Conservation (phyloP, 2,329 filamentous ascomycete genomes). For the Grosmannia penicillata region DNA sequence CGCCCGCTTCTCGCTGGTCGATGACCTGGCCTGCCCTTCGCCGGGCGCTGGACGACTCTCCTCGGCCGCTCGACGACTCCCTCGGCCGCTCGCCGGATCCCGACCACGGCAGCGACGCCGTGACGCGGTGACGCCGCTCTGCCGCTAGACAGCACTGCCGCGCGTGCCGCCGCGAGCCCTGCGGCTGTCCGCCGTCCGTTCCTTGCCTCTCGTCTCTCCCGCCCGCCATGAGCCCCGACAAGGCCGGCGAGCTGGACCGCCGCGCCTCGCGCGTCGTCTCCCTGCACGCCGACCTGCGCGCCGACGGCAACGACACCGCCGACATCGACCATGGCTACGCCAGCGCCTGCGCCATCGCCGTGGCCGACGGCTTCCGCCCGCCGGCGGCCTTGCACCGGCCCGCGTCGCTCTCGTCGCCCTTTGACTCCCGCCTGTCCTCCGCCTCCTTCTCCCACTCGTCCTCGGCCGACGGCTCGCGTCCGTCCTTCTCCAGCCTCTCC, state of each 20-base stretch:
- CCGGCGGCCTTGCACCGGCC: not conserved
- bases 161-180: too few species aligned
- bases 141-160: too few species aligned
- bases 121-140: too few species aligned
- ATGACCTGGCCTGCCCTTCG: not conserved
- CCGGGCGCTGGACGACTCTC: too few species aligned
- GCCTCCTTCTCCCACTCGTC: not conserved
- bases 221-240: too few species aligned
- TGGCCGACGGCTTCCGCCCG: conserved; percentile 10
- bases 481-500: conserved; percentile 5
- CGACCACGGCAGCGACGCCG: too few species aligned
- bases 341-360: conserved; percentile 2
- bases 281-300: conserved; percentile 1
- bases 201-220: too few species aligned
- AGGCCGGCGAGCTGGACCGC: conserved; percentile 2
- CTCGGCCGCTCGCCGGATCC: too few species aligned
- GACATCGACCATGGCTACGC: conserved; percentile 3
- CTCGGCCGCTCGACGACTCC: too few species aligned
- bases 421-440: not conserved
- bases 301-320: conserved; percentile 2
- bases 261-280: conserved; percentile 9
- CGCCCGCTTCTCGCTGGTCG: not conserved
- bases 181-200: too few species aligned
- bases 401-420: not conserved
- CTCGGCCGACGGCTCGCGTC: not conserved